Evolutionary conservation across 2,329 filamentous ascomycete genomes (phyloP).

Genomic region (Chaetomium sp.): DNA sequence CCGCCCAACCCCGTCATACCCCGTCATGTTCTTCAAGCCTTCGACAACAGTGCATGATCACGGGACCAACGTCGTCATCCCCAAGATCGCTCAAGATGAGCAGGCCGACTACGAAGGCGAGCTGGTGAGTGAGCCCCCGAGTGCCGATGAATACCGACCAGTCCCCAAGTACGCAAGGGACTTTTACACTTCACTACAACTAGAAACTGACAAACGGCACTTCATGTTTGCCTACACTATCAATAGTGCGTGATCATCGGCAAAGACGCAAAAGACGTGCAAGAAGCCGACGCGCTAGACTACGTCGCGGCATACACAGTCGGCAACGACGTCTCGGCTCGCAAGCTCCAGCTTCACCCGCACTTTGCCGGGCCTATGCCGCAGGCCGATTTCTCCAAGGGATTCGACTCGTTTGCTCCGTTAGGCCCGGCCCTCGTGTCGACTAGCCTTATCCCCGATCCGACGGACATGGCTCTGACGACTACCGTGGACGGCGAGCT

Average conservation of each 20-base stretch:
- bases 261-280: constrained; percentile 45
- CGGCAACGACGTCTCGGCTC: constrained; percentile 53
- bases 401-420: constrained; percentile 4
- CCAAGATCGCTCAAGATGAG: constrained; percentile 30
- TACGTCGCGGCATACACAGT: constrained; percentile 54
- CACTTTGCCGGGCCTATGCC: not conserved
- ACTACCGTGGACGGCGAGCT: not conserved
- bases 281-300: constrained; percentile 47
- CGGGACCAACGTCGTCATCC: constrained; percentile 36
- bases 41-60: constrained; percentile 33
- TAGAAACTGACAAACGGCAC: too few relatives aligned
- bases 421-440: constrained; percentile 1
- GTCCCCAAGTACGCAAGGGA: too few relatives aligned
- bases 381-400: constrained; percentile 1
- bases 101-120: constrained; percentile 45
- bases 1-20: constrained; percentile 35
- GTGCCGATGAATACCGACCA: too few relatives aligned
- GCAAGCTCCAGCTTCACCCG: not conserved
- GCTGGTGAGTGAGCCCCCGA: constrained; percentile 20
- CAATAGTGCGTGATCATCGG: constrained; percentile 43
- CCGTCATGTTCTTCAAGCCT: constrained; percentile 47
- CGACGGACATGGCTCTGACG: not conserved
- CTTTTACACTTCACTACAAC: too few relatives aligned
- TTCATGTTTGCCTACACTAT: too few relatives aligned
- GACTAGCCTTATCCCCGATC: not conserved